phyloP scores from a whole-genome alignment of 805 yeast species.

The Pichia sporocuriosa region DNA sequence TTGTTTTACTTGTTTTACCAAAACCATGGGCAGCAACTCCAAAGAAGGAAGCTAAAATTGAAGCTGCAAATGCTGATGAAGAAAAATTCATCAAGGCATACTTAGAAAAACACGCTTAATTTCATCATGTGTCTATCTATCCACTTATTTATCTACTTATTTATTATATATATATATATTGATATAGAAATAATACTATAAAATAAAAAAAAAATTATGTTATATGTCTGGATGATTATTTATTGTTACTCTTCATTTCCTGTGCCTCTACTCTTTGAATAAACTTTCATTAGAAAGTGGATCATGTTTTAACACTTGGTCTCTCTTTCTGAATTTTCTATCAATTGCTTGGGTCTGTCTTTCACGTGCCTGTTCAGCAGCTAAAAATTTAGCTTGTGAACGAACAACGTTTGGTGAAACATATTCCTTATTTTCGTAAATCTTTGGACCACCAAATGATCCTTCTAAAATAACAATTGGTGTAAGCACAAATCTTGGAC shows the following conservation, averaged over 20 bases:
- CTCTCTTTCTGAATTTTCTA: slow-evolving; percentile 69
- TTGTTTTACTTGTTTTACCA: slow-evolving; percentile 57
- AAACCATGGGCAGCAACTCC: slow-evolving; percentile 66
- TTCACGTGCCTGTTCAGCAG: slow-evolving; percentile 69
- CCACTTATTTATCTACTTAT: neutral
- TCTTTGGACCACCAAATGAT: slow-evolving; percentile 95
- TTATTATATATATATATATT: neutral
- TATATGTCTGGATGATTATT: neutral
- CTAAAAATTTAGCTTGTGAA: slow-evolving; percentile 75
- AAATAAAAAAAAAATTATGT: neutral
- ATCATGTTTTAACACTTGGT: slow-evolving; percentile 65
- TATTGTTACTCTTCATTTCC: neutral
- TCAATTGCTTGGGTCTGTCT: slow-evolving; percentile 77
- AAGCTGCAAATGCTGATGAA: slow-evolving; percentile 80
- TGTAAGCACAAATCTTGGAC: slow-evolving; percentile 93
- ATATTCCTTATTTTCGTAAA: slow-evolving; percentile 93
- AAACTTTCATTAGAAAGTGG: slow-evolving; percentile 75
- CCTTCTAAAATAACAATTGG: slow-evolving; percentile 90
- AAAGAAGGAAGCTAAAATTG: slow-evolving; percentile 56
- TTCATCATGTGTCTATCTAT: neutral
- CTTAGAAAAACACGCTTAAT: slow-evolving; percentile 37
- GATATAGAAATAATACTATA: too few species aligned
- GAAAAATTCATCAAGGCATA: slow-evolving; percentile 77
- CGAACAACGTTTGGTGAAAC: slow-evolving; percentile 94
- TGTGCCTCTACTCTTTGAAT: slow-evolving; percentile 42